Base-by-base conservation (phyloP, 1,284 basidiomycete species). In the Sanghuangporus baumii region DNA sequence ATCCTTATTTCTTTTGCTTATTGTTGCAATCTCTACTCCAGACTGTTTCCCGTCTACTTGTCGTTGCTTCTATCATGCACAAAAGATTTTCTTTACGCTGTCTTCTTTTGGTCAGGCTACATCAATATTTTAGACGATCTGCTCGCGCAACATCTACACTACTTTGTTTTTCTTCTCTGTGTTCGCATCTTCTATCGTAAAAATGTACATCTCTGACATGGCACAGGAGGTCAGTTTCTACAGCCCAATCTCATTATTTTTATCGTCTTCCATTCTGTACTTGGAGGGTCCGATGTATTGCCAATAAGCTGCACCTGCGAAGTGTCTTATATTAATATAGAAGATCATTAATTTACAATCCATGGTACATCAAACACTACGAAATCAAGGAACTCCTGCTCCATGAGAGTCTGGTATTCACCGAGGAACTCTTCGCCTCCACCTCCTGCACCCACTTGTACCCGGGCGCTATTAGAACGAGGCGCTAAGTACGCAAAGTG, bases 381-480 rank as follows among this genome's bases (percentile, higher is more conserved):
- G 71, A 96, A 97, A 76, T 96, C 93, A 72, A 90, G 94, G 74
- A 91, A 92, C 74, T 98, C 95, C 73, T 95, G 91, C 71, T 98
- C 95, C 81, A 98, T 85, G 47, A 98, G 77, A 26, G 85, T 84
- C 72, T 94, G 91, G 73, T 93, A 98, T 74, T 98, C 95, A 66
- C 94, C 94, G 12, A 83, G 81, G 61, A 93, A 86, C 41, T 91
- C 89, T 11, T 88, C 87, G 38, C 73, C 77, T 36, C 69, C 71
- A 2, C 71, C 72, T 54, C 75, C 74, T n/a, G 72, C 74, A 60
- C 76, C 75, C 64, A 75, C 78, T 69, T 74, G 77, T 66, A 74
- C 74, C 70, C 80, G 80, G 71, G 64, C 62, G 20, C 77, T 75
- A 68, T 82, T 85, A 3, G 85, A 83, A 56, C 84, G 83, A 20